phyloP scores from a whole-genome alignment of 2,329 filamentous ascomycete genomes.

The Fusarium pseudoanthophilum region DNA sequence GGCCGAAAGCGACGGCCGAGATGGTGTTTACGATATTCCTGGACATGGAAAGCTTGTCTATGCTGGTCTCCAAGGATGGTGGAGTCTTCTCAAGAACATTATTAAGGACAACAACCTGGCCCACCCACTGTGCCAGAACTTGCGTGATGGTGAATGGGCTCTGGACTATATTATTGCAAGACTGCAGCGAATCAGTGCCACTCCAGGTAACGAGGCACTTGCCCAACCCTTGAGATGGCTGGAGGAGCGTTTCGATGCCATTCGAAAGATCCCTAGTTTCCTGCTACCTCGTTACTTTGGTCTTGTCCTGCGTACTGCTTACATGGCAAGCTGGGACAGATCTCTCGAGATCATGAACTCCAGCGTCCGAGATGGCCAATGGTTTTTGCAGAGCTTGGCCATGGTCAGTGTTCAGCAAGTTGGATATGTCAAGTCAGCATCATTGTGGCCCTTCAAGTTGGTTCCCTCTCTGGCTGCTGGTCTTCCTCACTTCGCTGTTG shows the following conservation, averaged over 20 bases:
- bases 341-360: conserved; percentile 82
- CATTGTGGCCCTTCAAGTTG: conserved; percentile 84
- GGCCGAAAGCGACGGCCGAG: conserved; percentile 79
- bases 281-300: conserved; percentile 93
- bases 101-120: conserved; percentile 90
- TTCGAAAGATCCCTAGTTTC: conserved; percentile 87
- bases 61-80: conserved; percentile 98
- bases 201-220: conserved; percentile 70
- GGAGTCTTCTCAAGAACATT: conserved; percentile 87
- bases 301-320: conserved; percentile 86
- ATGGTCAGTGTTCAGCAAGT: conserved; percentile 94
- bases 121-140: conserved; percentile 91
- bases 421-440: conserved; percentile 88
- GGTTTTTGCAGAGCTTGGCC: conserved; percentile 87
- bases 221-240: conserved; percentile 79
- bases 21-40: conserved; percentile 91
- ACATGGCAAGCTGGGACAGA: conserved; percentile 82
- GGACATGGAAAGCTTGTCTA: conserved; percentile 88
- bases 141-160: conserved; percentile 91
- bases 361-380: conserved; percentile 82
- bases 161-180: conserved; percentile 87
- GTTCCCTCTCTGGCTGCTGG: conserved; percentile 92
- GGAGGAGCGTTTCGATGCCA: conserved; percentile 83
- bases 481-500: conserved; percentile 90
- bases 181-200: conserved; percentile 76